phyloP scores from a whole-genome alignment of 441 rosid genomes.

The Brassica hybrid region DNA sequence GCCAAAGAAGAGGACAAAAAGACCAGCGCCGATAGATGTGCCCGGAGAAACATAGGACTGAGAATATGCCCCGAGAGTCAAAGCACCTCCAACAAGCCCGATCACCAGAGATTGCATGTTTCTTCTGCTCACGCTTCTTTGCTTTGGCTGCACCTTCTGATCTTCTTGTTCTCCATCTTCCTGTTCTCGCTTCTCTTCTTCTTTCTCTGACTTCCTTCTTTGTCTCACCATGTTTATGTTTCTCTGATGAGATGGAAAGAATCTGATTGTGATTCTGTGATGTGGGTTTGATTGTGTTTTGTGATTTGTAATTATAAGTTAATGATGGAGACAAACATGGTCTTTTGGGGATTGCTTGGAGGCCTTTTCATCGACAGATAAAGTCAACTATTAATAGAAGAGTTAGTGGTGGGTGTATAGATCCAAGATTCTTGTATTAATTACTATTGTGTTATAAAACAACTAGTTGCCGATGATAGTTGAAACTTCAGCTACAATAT shows the following conservation, averaged over 20 bases:
- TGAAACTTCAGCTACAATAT: conserved; percentile 11
- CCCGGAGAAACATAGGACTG: too few species aligned
- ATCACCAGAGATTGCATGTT: too few species aligned
- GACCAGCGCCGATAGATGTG: too few species aligned
- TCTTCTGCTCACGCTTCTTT: conserved; percentile 52
- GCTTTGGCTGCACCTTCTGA: conserved; percentile 34
- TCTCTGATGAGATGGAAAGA: conserved; percentile 11
- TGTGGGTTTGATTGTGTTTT: conserved; percentile 26
- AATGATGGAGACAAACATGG: conserved; percentile 27
- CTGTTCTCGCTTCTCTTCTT: conserved; percentile 31
- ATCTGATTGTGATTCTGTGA: conserved; percentile 15
- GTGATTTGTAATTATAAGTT: conserved; percentile 32
- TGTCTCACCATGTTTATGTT: conserved; percentile 36
- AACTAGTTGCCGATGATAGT: neutral
- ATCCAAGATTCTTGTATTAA: conserved; percentile 31
- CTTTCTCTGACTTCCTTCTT: conserved; percentile 38
- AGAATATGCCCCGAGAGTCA: too few species aligned
- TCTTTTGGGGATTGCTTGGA: conserved; percentile 36
- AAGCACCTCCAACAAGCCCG: too few species aligned
- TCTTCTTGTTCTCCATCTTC: conserved; percentile 32
- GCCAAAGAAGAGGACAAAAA: too few species aligned
- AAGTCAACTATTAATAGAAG: conserved; percentile 33
- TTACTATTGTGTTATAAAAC: conserved; percentile 10
- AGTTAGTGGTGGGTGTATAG: conserved; percentile 11
- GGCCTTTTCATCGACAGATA: conserved; percentile 30